Percentiles rank a stretch among this genome's conserved stretches.
Evolutionary conservation across 257 asterid species (phyloP).

Genomic region (Solanum chmielewskii): DNA sequence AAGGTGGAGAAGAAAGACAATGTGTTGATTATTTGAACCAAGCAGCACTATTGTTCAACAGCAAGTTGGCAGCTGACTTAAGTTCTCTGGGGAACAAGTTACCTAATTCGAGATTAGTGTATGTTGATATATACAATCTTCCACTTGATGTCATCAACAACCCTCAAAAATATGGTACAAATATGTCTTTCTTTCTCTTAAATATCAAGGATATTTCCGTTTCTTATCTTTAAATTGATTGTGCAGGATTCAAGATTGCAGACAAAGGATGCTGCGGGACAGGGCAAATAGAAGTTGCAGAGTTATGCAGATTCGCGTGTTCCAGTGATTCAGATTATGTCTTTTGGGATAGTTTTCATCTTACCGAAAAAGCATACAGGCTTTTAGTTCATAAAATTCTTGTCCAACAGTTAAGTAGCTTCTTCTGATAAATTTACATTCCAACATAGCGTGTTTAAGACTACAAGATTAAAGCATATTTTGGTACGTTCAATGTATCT

Average conservation of each 20-base stretch:
- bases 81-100: constrained; percentile 14
- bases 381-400: not conserved
- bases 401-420: not conserved
- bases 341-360: constrained; percentile 9
- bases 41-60: constrained; percentile 28
- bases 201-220: not conserved
- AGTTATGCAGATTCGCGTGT: not conserved
- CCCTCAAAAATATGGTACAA: constrained; percentile 51
- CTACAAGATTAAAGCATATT: not conserved
- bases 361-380: not conserved
- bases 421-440: not conserved
- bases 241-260: constrained; percentile 1
- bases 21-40: constrained; percentile 35
- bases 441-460: not conserved
- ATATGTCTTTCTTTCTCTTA: not conserved
- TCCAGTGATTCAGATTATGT: not conserved
- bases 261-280: constrained; percentile 6
- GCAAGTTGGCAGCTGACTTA: constrained; percentile 28
- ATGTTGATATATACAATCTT: constrained; percentile 31
- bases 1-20: constrained; percentile 37
- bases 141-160: constrained; percentile 36
- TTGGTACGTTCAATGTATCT: not conserved
- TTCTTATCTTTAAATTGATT: not conserved
- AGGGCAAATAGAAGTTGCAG: not conserved
- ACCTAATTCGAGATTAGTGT: constrained; percentile 22